Evolutionary conservation across 2,329 filamentous ascomycete species (phyloP), one percentile per base, ranked within the genome.

Genomic region (Fusarium sulawesiense): DNA sequence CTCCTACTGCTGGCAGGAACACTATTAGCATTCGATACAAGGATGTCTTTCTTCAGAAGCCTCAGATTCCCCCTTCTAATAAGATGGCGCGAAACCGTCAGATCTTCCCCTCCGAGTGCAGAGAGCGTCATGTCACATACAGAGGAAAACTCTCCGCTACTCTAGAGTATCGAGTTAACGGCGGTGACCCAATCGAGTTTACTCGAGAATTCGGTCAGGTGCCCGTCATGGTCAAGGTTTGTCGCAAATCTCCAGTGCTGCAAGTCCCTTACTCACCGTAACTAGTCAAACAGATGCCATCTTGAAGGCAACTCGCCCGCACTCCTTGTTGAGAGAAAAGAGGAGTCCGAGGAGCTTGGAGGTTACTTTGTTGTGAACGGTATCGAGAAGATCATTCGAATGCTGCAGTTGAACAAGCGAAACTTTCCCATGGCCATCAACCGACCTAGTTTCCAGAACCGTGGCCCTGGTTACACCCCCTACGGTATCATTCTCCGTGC

Each of bases 281-380:
- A 25, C 10, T 74, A 94, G 90, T 96, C 94, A 63, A 97, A 94
- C 79, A 87, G 90, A 78, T 99, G 96, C 78, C 94, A 99, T 78
- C 87, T 99, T 27, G 91, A 97, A 79, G 91, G 92, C 67, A 91
- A 94, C 75, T 91, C 93, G 8, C 96, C 96, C 0, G 91, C 91
- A 13, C 86, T 92, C 75, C 86, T 99, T 18, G 93, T 98, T 30
- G 86, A 92, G 69, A 89, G 89, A 65, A 97, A 98, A 79, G 96
- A 99, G 82, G 96, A 99, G 80, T 92, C 94, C 0, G 96, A 99
- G 80, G 96, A 99, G 80, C 83, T 98, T 32, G 96, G 96, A 40
- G 96, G 96, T 46, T 99, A 98, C 80, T 99, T 98, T 78, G 90
- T 99, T 75, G 92, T 99, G 76, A 99, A 99, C 79, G 96, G 96